These are phyloP conservation scores for Flaveria ramosissima DNA, from an alignment of 129 eudicot species.

Conservation along the genomic window DNA sequence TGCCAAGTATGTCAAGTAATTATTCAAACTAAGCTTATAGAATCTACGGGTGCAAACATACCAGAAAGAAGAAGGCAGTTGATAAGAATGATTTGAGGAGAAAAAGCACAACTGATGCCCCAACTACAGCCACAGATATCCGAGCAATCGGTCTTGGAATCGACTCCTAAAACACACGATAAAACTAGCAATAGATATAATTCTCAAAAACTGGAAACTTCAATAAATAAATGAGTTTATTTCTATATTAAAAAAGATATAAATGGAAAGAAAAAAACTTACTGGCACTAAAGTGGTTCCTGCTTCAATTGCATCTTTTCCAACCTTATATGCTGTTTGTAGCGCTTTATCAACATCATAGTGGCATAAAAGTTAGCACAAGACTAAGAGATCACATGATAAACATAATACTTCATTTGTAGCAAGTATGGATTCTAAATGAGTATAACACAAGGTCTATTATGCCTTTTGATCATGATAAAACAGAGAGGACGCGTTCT, in stretches of 20 bases:
- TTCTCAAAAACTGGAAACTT: background rate
- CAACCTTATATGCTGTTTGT: conserved; percentile 71
- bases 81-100: conserved; percentile 75
- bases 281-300: conserved; percentile 91
- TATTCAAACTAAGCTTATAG: background rate
- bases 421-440: background rate
- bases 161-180: conserved; percentile 47
- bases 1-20: background rate
- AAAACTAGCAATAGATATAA: background rate
- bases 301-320: conserved; percentile 86
- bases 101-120: conserved; percentile 50
- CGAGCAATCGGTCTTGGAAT: conserved; percentile 93
- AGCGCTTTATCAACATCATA: conserved; percentile 42
- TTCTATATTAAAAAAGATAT: background rate
- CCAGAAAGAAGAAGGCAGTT: conserved; percentile 73
- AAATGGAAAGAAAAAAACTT: conserved; percentile 36
- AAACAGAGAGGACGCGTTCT: too few relatives aligned
- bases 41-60: conserved; percentile 27
- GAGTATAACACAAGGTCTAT: background rate
- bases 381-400: background rate
- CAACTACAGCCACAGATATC: conserved; percentile 61
- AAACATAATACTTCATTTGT: conserved; percentile 1
- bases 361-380: conserved; percentile 17
- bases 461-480: background rate
- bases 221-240: conserved; percentile 3